Base-by-base conservation (phyloP, 768 basidiomycete species). In the Suillus discolor region DNA sequence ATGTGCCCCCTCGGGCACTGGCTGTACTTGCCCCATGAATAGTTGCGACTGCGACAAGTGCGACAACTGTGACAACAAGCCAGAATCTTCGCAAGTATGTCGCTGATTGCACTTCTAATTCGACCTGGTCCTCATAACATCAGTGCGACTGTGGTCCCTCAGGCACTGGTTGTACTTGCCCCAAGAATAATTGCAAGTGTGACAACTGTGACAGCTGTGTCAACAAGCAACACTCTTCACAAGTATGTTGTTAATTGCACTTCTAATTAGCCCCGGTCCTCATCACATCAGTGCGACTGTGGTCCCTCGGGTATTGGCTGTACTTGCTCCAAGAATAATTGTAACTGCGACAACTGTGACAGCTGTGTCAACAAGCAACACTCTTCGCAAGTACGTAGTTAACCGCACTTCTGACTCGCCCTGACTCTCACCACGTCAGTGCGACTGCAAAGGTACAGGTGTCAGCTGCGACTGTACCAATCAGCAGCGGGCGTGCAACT, bases 61-160 rank as follows among this genome's bases (percentile, higher is more conserved):
- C 65, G 65, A 64, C 6, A 79, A 79, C 41, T 79, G 79, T 65
- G 65, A 64, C 6, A 79, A 79, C 44, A 74, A 71, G 57, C 63
- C 71, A 11, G 71, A 72, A 49, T 69, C 75, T 25, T 36, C 54
- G 23, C 70, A 77, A 59, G 74, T 72, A 49, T 18, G 57, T 31
- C 15, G 12, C 31, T 31, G 31, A 45, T n/a, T 11, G 42, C 47
- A 9, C 4, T 4, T 13, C 18, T n/a, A 12, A 6, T 31, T 20
- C 12, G 34, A 15, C 12, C 13, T 16, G 25, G 20, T 3, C 61
- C 47, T 67, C 28, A 23, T 23, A 39, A 5, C 13, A 34, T 3
- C 55, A 74, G 73, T 74, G 73, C 44, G 69, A 66, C 3, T 20
- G 18, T 20, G 20, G 44, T 20, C 69, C 77, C 41, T 36, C 65